These are phyloP conservation scores for Xanthoconium purpureum DNA, from an alignment of 768 basidiomycete species.

Conservation along the genomic window DNA sequence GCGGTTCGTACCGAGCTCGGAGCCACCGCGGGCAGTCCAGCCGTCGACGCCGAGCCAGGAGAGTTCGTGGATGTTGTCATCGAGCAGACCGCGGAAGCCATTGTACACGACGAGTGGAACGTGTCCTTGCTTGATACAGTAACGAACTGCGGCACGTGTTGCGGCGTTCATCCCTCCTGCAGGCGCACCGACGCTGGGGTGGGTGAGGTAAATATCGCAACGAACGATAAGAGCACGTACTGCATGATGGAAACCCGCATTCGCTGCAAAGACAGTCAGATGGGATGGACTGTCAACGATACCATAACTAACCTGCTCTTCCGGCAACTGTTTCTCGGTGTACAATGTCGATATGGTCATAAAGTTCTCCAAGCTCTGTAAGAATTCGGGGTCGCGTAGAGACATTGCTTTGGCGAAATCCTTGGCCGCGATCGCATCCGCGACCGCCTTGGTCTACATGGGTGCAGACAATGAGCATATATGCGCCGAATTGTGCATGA, in stretches of 20 bases:
- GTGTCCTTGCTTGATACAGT: constrained; percentile 90
- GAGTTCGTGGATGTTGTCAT: constrained; percentile 81
- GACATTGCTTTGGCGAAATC: constrained; percentile 87
- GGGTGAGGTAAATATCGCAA: neutral
- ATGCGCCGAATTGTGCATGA: neutral
- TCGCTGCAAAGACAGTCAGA: constrained; percentile 42
- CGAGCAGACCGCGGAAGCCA: constrained; percentile 91
- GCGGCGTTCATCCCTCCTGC: constrained; percentile 98
- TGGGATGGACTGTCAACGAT: neutral
- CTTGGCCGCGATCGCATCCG: constrained; percentile 73
- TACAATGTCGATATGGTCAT: constrained; percentile 63
- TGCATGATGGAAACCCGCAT: constrained; percentile 83
- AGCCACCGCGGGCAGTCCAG: constrained; percentile 95
- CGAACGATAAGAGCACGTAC: constrained; percentile 42
- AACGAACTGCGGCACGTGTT: constrained; percentile 78
- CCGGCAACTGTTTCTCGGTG: constrained; percentile 50
- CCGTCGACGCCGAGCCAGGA: constrained; percentile 97
- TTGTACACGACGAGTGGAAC: constrained; percentile 91
- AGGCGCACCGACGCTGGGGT: constrained; percentile 83
- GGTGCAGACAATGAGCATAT: constrained; percentile 5
- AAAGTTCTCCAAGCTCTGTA: constrained; percentile 86
- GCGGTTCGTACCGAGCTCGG: constrained; percentile 96
- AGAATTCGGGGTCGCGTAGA: constrained; percentile 88
- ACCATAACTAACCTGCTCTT: constrained; percentile 37
- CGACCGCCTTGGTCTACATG: constrained; percentile 78